Evolutionary conservation across 1,284 basidiomycete genomes (phyloP).

Genomic region (Hemileia vastatrix): DNA sequence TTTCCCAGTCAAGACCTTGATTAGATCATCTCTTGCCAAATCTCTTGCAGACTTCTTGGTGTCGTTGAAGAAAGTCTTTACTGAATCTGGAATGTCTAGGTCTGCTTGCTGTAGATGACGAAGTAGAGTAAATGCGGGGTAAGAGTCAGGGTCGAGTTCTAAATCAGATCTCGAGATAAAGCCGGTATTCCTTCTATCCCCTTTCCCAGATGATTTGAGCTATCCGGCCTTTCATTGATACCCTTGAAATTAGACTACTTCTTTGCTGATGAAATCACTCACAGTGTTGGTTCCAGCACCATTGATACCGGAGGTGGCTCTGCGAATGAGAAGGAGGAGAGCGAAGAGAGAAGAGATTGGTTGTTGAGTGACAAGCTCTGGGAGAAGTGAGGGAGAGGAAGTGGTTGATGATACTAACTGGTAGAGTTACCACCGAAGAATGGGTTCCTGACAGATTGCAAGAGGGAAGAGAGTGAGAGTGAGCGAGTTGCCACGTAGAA

Average conservation of each 20-base stretch:
- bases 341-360: fast-evolving
- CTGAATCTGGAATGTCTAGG: conserved; percentile 55
- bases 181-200: conserved; percentile 30
- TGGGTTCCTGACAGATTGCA: no score
- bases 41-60: conserved; percentile 90
- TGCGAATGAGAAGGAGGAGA: not conserved
- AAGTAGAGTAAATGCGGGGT: conserved; percentile 6
- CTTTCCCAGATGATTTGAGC: no score
- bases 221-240: no score
- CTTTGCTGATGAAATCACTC: no score
- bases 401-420: no score
- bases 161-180: no score
- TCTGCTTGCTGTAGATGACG: no score
- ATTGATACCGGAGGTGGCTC: conserved; percentile 61
- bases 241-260: no score
- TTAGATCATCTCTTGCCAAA: conserved; percentile 88
- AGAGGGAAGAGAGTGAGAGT: no score
- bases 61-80: conserved; percentile 74
- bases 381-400: not conserved
- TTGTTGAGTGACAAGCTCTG: no score
- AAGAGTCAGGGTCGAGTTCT: not conserved
- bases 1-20: conserved; percentile 82
- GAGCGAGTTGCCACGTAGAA: no score
- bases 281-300: conserved; percentile 82
- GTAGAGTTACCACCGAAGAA: conserved; percentile 62